phyloP scores from a whole-genome alignment of 306 rosid species.

The Senna tora region DNA sequence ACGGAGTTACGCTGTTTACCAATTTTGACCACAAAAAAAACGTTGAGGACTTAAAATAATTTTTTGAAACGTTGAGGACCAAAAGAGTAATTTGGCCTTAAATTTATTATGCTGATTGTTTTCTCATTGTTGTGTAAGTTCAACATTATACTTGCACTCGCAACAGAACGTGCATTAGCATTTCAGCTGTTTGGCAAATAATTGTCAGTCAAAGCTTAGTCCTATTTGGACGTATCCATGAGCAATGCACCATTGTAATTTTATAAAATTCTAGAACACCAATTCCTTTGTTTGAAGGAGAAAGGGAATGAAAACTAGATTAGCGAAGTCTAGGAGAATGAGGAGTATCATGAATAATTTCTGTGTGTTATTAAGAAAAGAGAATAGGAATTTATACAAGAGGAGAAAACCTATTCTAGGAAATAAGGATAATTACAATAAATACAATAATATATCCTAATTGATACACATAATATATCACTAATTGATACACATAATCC shows the following conservation, averaged over 20 bases:
- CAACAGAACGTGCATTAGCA: conserved; percentile 1
- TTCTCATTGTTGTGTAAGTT: not conserved
- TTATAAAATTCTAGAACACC: conserved; percentile 4
- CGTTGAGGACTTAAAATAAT: too few species aligned
- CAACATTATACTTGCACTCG: not conserved
- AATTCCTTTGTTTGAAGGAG: conserved; percentile 7
- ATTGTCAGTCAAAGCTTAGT: conserved; percentile 8
- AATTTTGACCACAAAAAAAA: too few species aligned
- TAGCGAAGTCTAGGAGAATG: conserved; percentile 8
- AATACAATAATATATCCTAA: too few species aligned
- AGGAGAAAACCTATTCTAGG: too few species aligned
- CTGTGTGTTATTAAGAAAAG: too few species aligned
- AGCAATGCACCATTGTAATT: conserved; percentile 8
- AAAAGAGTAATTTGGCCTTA: too few species aligned
- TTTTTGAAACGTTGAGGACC: too few species aligned
- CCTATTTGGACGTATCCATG: conserved; percentile 25
- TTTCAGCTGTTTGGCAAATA: not conserved
- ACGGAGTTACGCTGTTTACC: too few species aligned
- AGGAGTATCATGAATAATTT: conserved; percentile 1
- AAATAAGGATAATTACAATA: too few species aligned
- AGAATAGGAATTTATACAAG: too few species aligned
- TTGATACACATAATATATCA: too few species aligned
- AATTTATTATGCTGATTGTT: not conserved
- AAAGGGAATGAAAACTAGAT: conserved; percentile 20
- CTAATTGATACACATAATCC: too few species aligned